These are phyloP conservation scores for Pyropia yezoensis DNA, from an alignment of 23 red algal genomes.

Conservation along the genomic window DNA sequence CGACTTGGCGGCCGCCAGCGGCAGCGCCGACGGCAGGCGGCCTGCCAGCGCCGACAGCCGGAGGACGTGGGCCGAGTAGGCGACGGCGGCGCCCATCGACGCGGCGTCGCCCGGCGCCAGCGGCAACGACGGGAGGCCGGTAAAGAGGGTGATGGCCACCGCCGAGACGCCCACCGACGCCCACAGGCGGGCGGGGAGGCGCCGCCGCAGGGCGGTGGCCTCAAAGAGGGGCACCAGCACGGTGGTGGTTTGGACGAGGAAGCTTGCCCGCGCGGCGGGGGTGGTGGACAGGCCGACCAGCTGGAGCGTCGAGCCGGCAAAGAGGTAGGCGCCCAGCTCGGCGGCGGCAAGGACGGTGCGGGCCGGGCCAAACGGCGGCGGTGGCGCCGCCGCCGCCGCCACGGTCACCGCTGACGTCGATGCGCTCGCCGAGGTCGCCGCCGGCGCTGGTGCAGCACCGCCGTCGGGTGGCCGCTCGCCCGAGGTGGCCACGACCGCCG, in stretches of 20 bases:
- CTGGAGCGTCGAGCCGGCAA: constrained; percentile 24
- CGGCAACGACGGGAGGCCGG: background rate
- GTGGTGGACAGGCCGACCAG: constrained; percentile 30
- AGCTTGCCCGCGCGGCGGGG: constrained; percentile 26
- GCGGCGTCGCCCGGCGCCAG: too few species aligned
- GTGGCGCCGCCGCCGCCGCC: background rate
- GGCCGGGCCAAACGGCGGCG: background rate
- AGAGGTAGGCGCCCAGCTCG: constrained; percentile 48
- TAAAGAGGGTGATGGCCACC: constrained; percentile 10
- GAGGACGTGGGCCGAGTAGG: too few species aligned
- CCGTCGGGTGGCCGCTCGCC: too few species aligned
- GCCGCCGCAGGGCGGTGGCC: constrained; percentile 6
- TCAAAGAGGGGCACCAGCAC: constrained; percentile 34
- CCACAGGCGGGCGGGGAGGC: background rate
- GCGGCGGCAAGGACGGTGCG: constrained; percentile 7
- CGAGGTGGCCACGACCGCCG: too few species aligned
- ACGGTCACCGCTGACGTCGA: background rate
- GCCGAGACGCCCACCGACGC: constrained; percentile 10
- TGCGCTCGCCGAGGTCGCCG: too few species aligned
- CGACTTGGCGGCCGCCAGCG: constrained; percentile 28
- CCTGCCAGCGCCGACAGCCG: too few species aligned
- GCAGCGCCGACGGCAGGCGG: too few species aligned
- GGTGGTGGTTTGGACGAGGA: constrained; percentile 53
- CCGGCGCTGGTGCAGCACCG: too few species aligned
- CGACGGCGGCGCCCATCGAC: too few species aligned